phyloP scores from a whole-genome alignment of 2,329 filamentous ascomycete species.

The Aspergillus uvarum region DNA sequence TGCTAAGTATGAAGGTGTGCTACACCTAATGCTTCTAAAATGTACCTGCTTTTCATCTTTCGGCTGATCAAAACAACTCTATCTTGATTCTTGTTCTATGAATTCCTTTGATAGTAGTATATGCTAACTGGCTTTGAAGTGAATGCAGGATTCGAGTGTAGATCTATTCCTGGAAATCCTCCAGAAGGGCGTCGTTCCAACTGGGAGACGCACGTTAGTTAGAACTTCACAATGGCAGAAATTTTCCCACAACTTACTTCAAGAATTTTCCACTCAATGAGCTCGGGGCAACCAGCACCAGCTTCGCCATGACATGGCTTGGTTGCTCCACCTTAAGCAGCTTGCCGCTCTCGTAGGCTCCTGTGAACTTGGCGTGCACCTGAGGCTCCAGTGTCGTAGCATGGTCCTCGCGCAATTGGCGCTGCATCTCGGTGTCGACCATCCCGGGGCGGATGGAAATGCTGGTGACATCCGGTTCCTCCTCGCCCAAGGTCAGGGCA shows the following conservation, averaged over 20 bases:
- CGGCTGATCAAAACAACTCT: conserved; percentile 51
- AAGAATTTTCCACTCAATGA: conserved; percentile 75
- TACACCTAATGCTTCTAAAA: conserved; percentile 54
- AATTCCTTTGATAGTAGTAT: conserved; percentile 22
- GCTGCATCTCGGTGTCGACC: conserved; percentile 39
- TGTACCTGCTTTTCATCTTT: conserved; percentile 67
- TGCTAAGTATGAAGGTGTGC: conserved; percentile 61
- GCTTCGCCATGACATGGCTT: conserved; percentile 78
- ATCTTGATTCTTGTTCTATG: conserved; percentile 21
- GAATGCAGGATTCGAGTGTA: conserved; percentile 6
- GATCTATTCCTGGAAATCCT: conserved; percentile 43
- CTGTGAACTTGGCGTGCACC: conserved; percentile 64
- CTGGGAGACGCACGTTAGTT: conserved; percentile 33
- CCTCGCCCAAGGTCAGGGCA: conserved; percentile 28
- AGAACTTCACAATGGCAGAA: conserved; percentile 5
- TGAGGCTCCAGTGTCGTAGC: conserved; percentile 58
- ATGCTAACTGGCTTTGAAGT: conserved; percentile 31
- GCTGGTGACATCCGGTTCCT: conserved; percentile 28
- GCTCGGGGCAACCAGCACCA: conserved; percentile 64
- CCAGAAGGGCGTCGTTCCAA: conserved; percentile 48
- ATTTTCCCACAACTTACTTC: conserved; percentile 27
- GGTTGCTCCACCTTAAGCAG: conserved; percentile 81
- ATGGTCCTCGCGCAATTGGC: conserved; percentile 73
- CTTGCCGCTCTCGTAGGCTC: conserved; percentile 67
- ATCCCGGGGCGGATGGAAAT: conserved; percentile 36